phyloP scores from a whole-genome alignment of 108 stramenopile genomes.

The Parietichytrium sp. region DNA sequence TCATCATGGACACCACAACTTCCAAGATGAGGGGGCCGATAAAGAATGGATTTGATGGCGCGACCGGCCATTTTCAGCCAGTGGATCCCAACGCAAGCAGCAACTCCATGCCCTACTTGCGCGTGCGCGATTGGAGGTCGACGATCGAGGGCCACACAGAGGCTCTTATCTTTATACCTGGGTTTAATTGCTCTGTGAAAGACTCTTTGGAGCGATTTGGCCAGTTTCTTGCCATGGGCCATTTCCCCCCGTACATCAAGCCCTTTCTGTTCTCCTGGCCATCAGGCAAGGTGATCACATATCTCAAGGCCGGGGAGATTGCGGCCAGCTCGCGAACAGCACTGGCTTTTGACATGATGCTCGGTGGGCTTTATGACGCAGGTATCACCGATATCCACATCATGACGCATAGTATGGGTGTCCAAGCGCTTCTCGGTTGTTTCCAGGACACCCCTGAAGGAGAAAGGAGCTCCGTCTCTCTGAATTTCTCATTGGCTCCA shows the following conservation, averaged over 20 bases:
- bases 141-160: conserved; percentile 38
- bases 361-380: conserved; percentile 44
- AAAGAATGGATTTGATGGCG: neutral
- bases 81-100: neutral
- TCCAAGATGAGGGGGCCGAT: too few relatives aligned
- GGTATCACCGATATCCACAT: conserved; percentile 59
- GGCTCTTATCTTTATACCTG: conserved; percentile 58
- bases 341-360: conserved; percentile 44
- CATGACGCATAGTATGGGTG: conserved; percentile 61
- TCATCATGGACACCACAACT: too few relatives aligned
- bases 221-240: conserved; percentile 58
- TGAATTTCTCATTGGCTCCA: conserved; percentile 48
- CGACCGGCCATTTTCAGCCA: neutral
- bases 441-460: conserved; percentile 52
- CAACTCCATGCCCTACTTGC: neutral
- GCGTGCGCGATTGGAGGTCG: conserved; percentile 15
- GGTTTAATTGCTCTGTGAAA: conserved; percentile 55
- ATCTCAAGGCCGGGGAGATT: conserved; percentile 14
- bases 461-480: conserved; percentile 36
- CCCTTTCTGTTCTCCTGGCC: conserved; percentile 58
- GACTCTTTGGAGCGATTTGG: conserved; percentile 50
- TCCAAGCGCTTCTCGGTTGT: conserved; percentile 50
- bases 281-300: conserved; percentile 53
- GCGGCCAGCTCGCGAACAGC: conserved; percentile 42
- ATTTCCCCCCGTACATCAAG: conserved; percentile 51